Evolutionary conservation across 257 asterid species (phyloP).

Genomic region (Verbascum thapsus): DNA sequence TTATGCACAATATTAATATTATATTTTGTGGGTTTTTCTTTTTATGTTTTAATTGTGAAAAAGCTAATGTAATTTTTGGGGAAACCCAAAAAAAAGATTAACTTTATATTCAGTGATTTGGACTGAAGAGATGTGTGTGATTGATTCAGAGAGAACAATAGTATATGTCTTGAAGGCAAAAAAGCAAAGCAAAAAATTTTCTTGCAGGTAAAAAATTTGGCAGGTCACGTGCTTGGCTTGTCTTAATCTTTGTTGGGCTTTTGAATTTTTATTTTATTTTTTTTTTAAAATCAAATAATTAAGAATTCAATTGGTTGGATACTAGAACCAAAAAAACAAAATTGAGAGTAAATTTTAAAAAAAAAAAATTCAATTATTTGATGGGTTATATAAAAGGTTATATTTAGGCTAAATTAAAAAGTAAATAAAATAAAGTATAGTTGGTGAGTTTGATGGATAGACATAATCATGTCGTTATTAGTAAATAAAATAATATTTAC

Average conservation of each 20-base stretch:
- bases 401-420: too few species aligned
- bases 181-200: constrained; percentile 27
- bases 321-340: too few species aligned
- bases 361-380: too few species aligned
- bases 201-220: constrained; percentile 43
- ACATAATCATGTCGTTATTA: constrained; percentile 20
- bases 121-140: constrained; percentile 65
- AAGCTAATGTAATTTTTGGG: constrained; percentile 40
- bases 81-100: constrained; percentile 37
- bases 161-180: constrained; percentile 38
- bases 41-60: constrained; percentile 4
- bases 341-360: too few species aligned
- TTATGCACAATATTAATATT: not conserved
- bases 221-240: constrained; percentile 93
- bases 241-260: constrained; percentile 63
- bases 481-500: not conserved
- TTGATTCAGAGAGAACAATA: constrained; percentile 56
- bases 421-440: too few species aligned
- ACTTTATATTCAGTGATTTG: constrained; percentile 52
- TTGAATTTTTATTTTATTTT: constrained; percentile 29
- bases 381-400: too few species aligned
- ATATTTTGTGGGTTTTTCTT: not conserved
- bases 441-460: constrained; percentile 23
- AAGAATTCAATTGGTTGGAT: too few species aligned
- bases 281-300: constrained; percentile 29